Evolutionary conservation across 371 early-diverging fungal species (phyloP), one percentile per base, ranked within the genome.

Genomic region (Mucor piriformis): DNA sequence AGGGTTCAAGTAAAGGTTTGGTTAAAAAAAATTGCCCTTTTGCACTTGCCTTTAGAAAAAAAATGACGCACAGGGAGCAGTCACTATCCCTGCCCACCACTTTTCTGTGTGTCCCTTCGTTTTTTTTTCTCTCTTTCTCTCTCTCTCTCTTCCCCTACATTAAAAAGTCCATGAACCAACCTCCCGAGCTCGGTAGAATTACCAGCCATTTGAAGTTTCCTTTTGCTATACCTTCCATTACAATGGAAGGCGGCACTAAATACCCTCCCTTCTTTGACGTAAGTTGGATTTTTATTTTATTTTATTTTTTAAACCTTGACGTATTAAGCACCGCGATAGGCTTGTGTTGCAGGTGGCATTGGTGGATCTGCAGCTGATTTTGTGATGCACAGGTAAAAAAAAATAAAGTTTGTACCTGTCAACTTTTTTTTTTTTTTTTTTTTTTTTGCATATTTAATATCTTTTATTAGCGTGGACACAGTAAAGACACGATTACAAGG

Each of bases 401-500:
- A n/a, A 23, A 37, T 29, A 10, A 29, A 20, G 23, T 33, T 3
- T 13, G 32, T 52, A 23, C n/a, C 12, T 24, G 46, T 46, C 21
- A 23, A 20, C 4, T 20, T 20, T 51, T 57, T 10, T 18, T 5
- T 37, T 24, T 3, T n/a, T 34, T 33, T 6, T 33, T 32, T 49
- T 49, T 25, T 47, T 47, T 42, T 42, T 42, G 25, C 21, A 46
- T 46, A 24, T 46, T 46, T 24, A 38, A 5, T 38, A 18, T 42
- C 18, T 24, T 47, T 44, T 48, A 38, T 18, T 66, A 84, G 85
- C 57, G 82, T 86, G 21, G 92, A 92, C 70, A 90, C 91, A 6
- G 88, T 92, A 51, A 92, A 92, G 66, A 92, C 92, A 15, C 79
- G 90, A 32, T 64, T 92, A 56, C 88, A 87, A 61, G 86, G 88